Base-by-base conservation (phyloP, 495 filamentous ascomycete species). In the Venustampulla echinocandica region DNA sequence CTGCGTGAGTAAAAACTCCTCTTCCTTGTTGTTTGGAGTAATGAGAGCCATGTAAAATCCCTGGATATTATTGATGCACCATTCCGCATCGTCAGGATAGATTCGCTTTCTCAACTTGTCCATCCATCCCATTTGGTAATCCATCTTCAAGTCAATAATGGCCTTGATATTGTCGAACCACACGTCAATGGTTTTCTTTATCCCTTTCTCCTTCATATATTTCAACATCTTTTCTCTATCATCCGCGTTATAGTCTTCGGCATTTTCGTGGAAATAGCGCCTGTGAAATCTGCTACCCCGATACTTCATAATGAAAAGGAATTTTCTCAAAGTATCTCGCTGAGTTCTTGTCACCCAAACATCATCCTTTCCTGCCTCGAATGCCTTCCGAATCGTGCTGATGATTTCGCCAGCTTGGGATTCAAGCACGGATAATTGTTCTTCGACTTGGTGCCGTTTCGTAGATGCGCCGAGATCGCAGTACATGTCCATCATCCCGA, bases 271-370 rank as follows among this genome's bases (percentile, higher is more conserved):
- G 50, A 59, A 56, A 56, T 63, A 74, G 7, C 62, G 58, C n/a
- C 41, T 35, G 28, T 66, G 56, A 30, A 73, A 69, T 5, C 35
- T 22, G 2, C 32, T 35, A 25, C 50, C 52, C 22, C 75, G 67
- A 43, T 73, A 76, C 41, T 67, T 71, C 62, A 77, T 70, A 14
- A 77, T 63, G 59, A 75, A 76, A 17, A 77, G 58, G 46, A 77
- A 77, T 41, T 72, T 76, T 47, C 73, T 64, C 19, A 78, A 49
- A 4, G 53, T 30, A 47, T 74, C 57, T 32, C 58, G 56, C 30
- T 77, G 65, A 4, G 41, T 39, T 11, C 71, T 64, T 11, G 55
- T 60, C 6, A 77, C 50, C 57, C 54, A 63, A 6, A 72, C 41
- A 10, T 40, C 45, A 20, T 6, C 18, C 13, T 49, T 38, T 10